Evolutionary conservation across 2,329 filamentous ascomycete species (phyloP).

Genomic region (Stemphylium lycopersici): DNA sequence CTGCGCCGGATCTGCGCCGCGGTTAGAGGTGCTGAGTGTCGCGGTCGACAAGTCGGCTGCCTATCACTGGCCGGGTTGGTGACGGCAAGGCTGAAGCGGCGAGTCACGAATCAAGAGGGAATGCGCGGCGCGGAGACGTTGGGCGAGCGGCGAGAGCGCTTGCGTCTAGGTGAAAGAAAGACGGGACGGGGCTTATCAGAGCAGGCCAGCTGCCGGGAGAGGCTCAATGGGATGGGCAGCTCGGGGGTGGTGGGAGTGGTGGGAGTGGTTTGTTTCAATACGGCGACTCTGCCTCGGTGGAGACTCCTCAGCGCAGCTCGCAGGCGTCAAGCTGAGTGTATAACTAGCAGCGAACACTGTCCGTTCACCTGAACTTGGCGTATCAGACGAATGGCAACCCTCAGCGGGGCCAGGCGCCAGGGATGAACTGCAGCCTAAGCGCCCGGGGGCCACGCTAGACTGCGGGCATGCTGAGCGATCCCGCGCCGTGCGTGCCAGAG

Average conservation of each 20-base stretch:
- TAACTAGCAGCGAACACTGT: conserved; percentile 18
- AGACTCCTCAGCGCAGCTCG: conserved; percentile 10
- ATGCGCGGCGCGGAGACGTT: conserved; percentile 30
- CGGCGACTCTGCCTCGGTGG: conserved; percentile 16
- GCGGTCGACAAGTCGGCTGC: conserved; percentile 1
- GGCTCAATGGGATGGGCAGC: conserved; percentile 11
- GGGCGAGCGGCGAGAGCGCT: conserved; percentile 25
- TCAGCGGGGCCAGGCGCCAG: conserved; percentile 9
- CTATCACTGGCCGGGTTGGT: conserved; percentile 11
- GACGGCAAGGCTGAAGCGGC: conserved; percentile 30
- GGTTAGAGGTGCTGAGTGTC: neutral
- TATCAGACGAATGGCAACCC: conserved; percentile 14
- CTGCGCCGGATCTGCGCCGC: conserved; percentile 20
- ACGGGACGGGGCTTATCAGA: conserved; percentile 21
- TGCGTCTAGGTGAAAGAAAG: conserved; percentile 16
- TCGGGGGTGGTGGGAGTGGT: conserved; percentile 1
- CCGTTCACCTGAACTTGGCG: conserved; percentile 17
- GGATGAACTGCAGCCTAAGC: conserved; percentile 21
- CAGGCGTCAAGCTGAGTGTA: conserved; percentile 11
- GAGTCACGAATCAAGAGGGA: conserved; percentile 26
- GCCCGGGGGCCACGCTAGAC: conserved; percentile 16
- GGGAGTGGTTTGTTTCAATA: conserved; percentile 24
- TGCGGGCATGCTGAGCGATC: conserved; percentile 13
- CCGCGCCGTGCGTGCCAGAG: conserved; percentile 18
- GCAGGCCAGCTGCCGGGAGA: conserved; percentile 33